Conservation (phyloP, 176 grass and related monocot species). For the Ampelocalamus luodianensis region DNA sequence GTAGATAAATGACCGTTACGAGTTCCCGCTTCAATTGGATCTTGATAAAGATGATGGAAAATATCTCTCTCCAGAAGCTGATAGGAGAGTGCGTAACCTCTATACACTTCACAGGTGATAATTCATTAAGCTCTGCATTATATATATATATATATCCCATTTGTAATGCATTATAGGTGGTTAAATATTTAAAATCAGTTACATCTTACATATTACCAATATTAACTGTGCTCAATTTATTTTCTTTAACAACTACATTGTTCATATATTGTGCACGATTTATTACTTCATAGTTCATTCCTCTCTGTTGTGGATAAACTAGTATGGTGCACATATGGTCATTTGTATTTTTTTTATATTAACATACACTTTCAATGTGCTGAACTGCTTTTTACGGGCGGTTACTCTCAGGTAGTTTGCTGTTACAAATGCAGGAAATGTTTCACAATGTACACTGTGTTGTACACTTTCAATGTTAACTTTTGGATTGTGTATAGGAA, state of each 20-base stretch:
- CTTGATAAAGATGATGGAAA: constrained; percentile 69
- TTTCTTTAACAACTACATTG: constrained; percentile 25
- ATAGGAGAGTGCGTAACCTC: constrained; percentile 70
- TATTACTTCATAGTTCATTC: background rate
- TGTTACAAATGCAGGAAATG: background rate
- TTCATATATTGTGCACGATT: background rate
- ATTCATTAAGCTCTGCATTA: constrained; percentile 22
- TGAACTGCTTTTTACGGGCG: background rate
- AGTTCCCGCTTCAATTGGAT: constrained; percentile 77
- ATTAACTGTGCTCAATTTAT: constrained; percentile 15
- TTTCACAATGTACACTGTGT: background rate
- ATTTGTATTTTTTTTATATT: background rate
- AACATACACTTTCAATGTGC: background rate
- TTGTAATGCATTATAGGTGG: background rate
- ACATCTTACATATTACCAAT: constrained; percentile 13
- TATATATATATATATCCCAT: background rate
- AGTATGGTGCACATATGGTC: background rate
- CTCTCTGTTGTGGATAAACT: background rate
- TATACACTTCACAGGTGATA: constrained; percentile 82
- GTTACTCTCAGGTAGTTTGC: background rate
- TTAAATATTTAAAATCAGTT: background rate
- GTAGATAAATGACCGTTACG: constrained; percentile 84
- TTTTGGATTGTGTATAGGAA: constrained; percentile 21
- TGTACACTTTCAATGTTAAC: background rate
- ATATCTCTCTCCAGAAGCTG: constrained; percentile 76